Base-by-base conservation (phyloP, 2,329 filamentous ascomycete species). In the Cadophora luteo-olivacea region DNA sequence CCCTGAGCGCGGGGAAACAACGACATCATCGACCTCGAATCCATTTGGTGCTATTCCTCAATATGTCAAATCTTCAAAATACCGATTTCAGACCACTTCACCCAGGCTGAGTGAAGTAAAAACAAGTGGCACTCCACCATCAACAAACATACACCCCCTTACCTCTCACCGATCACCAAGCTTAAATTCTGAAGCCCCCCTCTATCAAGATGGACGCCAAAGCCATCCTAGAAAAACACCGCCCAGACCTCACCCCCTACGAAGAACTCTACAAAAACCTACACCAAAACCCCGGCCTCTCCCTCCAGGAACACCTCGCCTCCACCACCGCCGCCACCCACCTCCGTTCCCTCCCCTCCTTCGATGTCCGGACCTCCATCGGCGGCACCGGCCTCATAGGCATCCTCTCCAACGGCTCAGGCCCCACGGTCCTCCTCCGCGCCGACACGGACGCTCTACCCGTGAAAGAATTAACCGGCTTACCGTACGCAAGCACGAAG, bases 401-500 rank as follows among this genome's bases (percentile, higher is more conserved):
- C 0, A 79, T 89, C 0, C 78, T 89, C 4, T 74, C 75, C 41
- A 90, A 90, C 72, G 87, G 87, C 0, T 33, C 74, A 0, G 87
- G 87, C 0, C 81, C 81, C 1, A 88, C 82, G 0, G 78, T 90
- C 0, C 80, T 91, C 0, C 79, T 90, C 0, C 83, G 89, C 4
- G 86, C 88, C 1, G 88, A 91, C 67, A 87, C 89, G 65, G 88
- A 91, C 74, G 89, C 83, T 0, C 77, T 90, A 0, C 88, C 89
- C 0, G 80, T 90, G 0, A 74, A 83, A 68, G 89, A 91, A 75
- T 77, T 81, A 32, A 89, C 87, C 0, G 83, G 82, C 0, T 77
- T 91, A 0, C 73, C 78, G 0, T 91, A 90, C 74, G 85, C 86
- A 0, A 87, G 85, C 72, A 83, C 75, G 8, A 80, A 65, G 16